Evolutionary conservation across 768 basidiomycete genomes (phyloP).

Genomic region (Leccinum rimulosum): DNA sequence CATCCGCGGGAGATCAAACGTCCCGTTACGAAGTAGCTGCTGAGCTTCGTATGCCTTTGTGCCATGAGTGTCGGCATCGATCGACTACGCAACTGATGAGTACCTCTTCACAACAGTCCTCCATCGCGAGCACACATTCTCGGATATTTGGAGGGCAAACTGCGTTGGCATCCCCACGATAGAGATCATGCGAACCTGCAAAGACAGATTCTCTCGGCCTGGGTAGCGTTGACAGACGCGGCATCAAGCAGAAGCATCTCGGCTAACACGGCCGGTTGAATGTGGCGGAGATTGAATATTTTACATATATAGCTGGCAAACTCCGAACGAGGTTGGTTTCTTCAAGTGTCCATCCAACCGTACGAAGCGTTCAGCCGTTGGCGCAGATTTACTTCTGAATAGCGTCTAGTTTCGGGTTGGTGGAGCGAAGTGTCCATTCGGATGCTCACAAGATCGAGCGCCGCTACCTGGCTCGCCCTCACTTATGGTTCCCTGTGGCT

Average conservation of each 20-base stretch:
- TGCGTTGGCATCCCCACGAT: conserved; percentile 60
- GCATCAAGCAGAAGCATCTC: conserved; percentile 33
- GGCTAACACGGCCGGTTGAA: conserved; percentile 12
- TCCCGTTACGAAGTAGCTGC: conserved; percentile 64
- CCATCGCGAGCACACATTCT: conserved; percentile 76
- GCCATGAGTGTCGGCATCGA: neutral
- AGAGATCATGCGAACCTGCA: conserved; percentile 60
- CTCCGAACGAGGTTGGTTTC: conserved; percentile 21
- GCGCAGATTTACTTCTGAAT: conserved; percentile 48
- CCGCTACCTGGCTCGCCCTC: conserved; percentile 37
- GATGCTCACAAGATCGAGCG: conserved; percentile 52
- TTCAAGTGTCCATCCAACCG: conserved; percentile 67
- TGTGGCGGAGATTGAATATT: conserved; percentile 27
- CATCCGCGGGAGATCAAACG: conserved; percentile 70
- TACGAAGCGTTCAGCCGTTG: conserved; percentile 57
- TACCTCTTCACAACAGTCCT: conserved; percentile 81
- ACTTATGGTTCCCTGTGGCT: conserved; percentile 31
- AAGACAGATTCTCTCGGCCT: conserved; percentile 66
- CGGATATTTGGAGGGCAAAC: conserved; percentile 68
- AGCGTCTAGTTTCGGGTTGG: conserved; percentile 69
- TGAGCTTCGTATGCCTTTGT: conserved; percentile 66
- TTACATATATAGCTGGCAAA: conserved; percentile 28
- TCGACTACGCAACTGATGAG: conserved; percentile 4
- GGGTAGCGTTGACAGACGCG: conserved; percentile 48
- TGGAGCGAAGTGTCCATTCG: conserved; percentile 66